Percentiles rank a stretch among this genome's conserved stretches.
These are phyloP conservation scores for Lupinus albus DNA, from an alignment of 306 rosid species.

Conservation along the genomic window DNA sequence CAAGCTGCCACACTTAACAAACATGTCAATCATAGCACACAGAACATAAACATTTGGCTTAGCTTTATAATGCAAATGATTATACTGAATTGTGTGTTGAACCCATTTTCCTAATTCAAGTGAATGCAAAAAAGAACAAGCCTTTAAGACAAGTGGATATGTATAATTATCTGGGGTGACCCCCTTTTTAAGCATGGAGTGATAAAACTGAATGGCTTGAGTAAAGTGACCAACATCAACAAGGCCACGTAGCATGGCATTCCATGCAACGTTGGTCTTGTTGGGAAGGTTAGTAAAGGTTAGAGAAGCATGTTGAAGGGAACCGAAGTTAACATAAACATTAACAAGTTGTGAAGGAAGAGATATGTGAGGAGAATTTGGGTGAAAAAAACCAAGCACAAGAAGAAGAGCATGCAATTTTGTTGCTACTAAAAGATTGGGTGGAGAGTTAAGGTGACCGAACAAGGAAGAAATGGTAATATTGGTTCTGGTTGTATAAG, in stretches of 20 bases:
- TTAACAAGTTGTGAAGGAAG: conserved; percentile 45
- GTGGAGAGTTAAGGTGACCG: conserved; percentile 48
- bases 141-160: conserved; percentile 53
- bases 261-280: conserved; percentile 47
- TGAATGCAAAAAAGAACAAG: conserved; percentile 48
- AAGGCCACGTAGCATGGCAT: conserved; percentile 47
- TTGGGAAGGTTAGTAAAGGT: conserved; percentile 37
- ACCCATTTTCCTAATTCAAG: conserved; percentile 50
- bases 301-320: conserved; percentile 40
- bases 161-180: conserved; percentile 48
- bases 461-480: conserved; percentile 27
- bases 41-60: conserved; percentile 43
- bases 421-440: conserved; percentile 44
- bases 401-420: conserved; percentile 48
- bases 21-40: conserved; percentile 54
- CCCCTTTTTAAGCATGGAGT: conserved; percentile 44
- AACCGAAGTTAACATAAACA: conserved; percentile 46
- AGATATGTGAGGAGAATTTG: conserved; percentile 21
- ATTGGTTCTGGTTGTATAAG: neutral
- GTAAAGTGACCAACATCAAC: conserved; percentile 32
- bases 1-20: conserved; percentile 48
- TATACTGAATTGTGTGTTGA: conserved; percentile 4
- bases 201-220: conserved; percentile 38
- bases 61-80: neutral
- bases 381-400: conserved; percentile 50